Evolutionary conservation across 257 asterid species (phyloP), one percentile per base, ranked within the genome.

Genomic region (Rhazya stricta): DNA sequence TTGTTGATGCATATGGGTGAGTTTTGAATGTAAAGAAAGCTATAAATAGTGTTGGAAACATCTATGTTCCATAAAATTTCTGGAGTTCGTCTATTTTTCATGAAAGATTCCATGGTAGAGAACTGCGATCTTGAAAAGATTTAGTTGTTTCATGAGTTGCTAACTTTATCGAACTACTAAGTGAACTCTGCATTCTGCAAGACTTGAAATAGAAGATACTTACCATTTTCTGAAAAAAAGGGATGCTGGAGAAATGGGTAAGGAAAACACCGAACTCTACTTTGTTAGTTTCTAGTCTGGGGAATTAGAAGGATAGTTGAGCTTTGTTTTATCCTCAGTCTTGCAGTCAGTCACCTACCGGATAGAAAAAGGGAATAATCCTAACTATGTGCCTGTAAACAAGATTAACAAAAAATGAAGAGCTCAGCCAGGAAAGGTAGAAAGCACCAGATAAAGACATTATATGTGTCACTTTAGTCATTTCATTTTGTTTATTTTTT

Each of bases 1-100:
- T 95, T 73, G 97, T 95, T 69, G 99, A 95, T 72, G 99, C 98
- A 37, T 95, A 92, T 76, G 99, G 99, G 99, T 92, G 89, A 86
- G 99, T 84, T 77, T 79, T 72, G 16, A 65, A 65, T 65, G n/a
- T 2, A 19, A 51, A 27, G 46, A 6, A 58, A 15, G 43, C 62
- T 23, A 8, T 41, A 6, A 25, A 34, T 78, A 50, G 18, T 45
- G n/a, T 53, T 29, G 58, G 46, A 27, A 39, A 50, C 27, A 32
- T 15, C 39, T 25, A 19, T 10, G 5, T 12, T 67, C 21, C 11
- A 6, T 76, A 48, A 45, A 15, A 48, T 15, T 15, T 25, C 51
- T 45, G 71, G 69, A 15, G 61, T 62, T 71, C 25, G 9, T 48
- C n/a, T 50, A 16, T 18, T 3, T 50, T 48, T 50, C 16, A 50